Conservation (phyloP, 2,329 filamentous ascomycete species). For the Aaosphaeria pasadenensis region DNA sequence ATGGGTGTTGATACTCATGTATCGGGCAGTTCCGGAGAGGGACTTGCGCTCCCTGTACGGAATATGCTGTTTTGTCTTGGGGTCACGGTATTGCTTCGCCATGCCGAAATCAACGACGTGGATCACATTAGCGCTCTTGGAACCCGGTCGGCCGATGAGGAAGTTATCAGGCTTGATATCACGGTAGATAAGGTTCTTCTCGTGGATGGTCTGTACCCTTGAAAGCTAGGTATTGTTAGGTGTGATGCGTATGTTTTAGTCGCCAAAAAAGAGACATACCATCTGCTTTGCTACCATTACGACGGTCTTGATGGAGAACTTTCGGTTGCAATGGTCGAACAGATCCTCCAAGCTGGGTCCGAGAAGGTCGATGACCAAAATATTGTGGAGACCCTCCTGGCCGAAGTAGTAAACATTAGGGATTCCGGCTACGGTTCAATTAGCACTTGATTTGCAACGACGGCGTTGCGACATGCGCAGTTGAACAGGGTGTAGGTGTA, state of each 20-base stretch:
- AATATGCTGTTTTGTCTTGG: conserved; percentile 98
- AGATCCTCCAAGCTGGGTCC: conserved; percentile 94
- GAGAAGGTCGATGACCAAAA: conserved; percentile 94
- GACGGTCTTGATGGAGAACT: conserved; percentile 95
- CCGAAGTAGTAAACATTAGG: conserved; percentile 99
- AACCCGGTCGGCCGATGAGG: conserved; percentile 86
- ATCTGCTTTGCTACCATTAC: conserved; percentile 99
- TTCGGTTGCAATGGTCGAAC: conserved; percentile 93
- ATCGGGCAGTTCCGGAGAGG: conserved; percentile 90
- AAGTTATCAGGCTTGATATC: conserved; percentile 99
- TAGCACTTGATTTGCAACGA: neutral
- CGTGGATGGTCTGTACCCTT: conserved; percentile 89
- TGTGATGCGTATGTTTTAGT: neutral
- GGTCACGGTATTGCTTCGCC: conserved; percentile 98
- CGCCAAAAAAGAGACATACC: conserved; percentile 51
- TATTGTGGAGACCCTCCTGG: conserved; percentile 97
- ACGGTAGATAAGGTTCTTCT: conserved; percentile 98
- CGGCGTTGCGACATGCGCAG: no score
- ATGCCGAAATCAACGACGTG: conserved; percentile 99
- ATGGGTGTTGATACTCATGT: conserved; percentile 99
- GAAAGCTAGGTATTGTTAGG: conserved; percentile 60
- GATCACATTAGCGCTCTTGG: conserved; percentile 95
- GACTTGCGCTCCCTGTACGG: conserved; percentile 97
- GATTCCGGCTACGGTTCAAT: conserved; percentile 71
- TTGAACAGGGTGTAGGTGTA: no score